A percentile compares a stretch with the other conserved stretches of the same genome.
Conservation (phyloP, 2,329 filamentous ascomycete genomes). For the Aspergillus glaucus region DNA sequence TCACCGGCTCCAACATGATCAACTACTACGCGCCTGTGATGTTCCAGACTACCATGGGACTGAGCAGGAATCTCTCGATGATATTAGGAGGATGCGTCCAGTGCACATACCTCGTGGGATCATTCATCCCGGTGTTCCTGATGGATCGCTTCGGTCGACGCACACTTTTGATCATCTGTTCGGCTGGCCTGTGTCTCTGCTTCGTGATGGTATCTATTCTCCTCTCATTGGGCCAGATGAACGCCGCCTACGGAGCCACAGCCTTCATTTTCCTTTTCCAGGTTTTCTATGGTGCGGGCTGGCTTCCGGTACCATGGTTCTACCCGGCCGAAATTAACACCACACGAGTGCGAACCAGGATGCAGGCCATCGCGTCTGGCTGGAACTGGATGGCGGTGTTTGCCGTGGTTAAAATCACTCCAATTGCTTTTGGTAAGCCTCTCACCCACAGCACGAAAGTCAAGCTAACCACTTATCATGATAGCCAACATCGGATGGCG, state of each 20-base stretch:
- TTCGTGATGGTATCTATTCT: conserved; percentile 38
- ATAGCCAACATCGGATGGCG: conserved; percentile 26
- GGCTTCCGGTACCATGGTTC: conserved; percentile 41
- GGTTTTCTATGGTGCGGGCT: conserved; percentile 39
- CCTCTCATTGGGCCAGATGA: conserved; percentile 25
- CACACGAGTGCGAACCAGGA: conserved; percentile 35
- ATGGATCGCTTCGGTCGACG: conserved; percentile 40
- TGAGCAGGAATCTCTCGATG: conserved; percentile 45
- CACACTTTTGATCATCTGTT: conserved; percentile 35
- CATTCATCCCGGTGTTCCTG: conserved; percentile 36
- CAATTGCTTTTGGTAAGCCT: conserved; percentile 16
- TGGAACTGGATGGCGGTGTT: conserved; percentile 34
- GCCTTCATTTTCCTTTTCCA: conserved; percentile 44
- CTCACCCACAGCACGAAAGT: conserved; percentile 1
- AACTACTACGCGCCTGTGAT: conserved; percentile 38
- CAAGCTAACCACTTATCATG: conserved; percentile 7
- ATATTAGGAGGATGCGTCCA: conserved; percentile 46
- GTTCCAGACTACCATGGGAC: conserved; percentile 33
- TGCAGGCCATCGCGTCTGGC: conserved; percentile 35
- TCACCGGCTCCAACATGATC: conserved; percentile 34
- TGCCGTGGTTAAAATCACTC: conserved; percentile 23
- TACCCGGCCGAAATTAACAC: conserved; percentile 39
- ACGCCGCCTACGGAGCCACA: conserved; percentile 36
- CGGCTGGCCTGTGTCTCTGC: conserved; percentile 39
- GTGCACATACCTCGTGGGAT: conserved; percentile 36